Evolutionary conservation across 1,284 basidiomycete genomes (phyloP).

Genomic region (Rhizopogon hawkerae): DNA sequence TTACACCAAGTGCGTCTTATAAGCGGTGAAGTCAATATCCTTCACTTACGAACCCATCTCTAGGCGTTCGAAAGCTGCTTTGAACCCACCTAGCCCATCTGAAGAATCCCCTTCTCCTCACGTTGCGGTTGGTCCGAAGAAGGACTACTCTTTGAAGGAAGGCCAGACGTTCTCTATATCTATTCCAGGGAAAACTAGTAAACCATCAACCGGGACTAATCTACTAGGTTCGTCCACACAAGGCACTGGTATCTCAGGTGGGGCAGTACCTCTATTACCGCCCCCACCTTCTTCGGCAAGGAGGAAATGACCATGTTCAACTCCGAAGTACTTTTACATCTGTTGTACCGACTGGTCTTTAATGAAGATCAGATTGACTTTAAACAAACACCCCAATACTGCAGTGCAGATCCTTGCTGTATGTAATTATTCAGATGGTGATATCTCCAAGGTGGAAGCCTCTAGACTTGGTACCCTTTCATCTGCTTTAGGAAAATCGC

Average conservation of each 20-base stretch:
- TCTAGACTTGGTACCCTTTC: too few species aligned
- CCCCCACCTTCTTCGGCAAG: conserved; percentile 58
- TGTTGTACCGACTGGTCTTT: background rate
- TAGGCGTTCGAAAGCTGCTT: conserved; percentile 54
- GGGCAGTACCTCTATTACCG: conserved; percentile 58
- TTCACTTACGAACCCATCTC: background rate
- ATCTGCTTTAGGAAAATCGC: too few species aligned
- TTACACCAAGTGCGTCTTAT: conserved; percentile 73
- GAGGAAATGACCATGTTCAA: conserved; percentile 19
- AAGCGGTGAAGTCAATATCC: background rate
- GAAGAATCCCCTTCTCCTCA: conserved; percentile 44
- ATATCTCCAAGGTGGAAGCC: too few species aligned
- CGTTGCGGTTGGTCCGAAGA: conserved; percentile 72
- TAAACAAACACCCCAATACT: too few species aligned
- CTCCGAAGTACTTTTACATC: background rate
- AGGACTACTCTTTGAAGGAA: conserved; percentile 93
- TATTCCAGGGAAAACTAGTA: conserved; percentile 66
- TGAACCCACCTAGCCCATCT: conserved; percentile 45
- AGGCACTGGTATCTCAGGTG: conserved; percentile 21
- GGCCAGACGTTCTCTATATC: conserved; percentile 93
- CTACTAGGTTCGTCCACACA: conserved; percentile 31
- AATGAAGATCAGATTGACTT: background rate
- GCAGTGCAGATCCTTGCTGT: too few species aligned
- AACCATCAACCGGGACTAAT: conserved; percentile 23
- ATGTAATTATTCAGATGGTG: too few species aligned